These are phyloP conservation scores for Nemania serpens DNA, from an alignment of 2,329 filamentous ascomycete genomes.

Conservation along the genomic window DNA sequence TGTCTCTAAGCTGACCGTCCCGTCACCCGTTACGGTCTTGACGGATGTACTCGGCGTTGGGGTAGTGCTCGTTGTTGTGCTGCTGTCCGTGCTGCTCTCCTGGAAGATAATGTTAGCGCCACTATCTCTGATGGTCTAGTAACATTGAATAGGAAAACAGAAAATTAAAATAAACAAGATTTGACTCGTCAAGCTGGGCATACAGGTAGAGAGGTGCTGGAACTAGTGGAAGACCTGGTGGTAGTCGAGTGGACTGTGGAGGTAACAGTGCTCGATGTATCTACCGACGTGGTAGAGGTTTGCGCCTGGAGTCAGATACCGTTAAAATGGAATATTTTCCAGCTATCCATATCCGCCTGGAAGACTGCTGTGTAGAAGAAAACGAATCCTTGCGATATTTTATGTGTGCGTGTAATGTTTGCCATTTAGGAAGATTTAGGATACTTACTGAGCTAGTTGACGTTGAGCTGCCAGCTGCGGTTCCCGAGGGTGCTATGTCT, in stretches of 20 bases:
- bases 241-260: slow-evolving; percentile 29
- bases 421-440: slow-evolving; percentile 11
- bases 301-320: slow-evolving; percentile 37
- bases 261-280: slow-evolving; percentile 43
- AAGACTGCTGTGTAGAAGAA: slow-evolving; percentile 16
- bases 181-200: slow-evolving; percentile 32
- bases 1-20: slow-evolving; percentile 53
- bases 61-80: slow-evolving; percentile 28
- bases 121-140: not conserved
- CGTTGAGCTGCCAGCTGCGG: slow-evolving; percentile 45
- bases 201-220: slow-evolving; percentile 34
- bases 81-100: slow-evolving; percentile 7
- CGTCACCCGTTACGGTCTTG: slow-evolving; percentile 60
- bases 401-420: not conserved
- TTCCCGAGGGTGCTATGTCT: slow-evolving; percentile 60
- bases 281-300: slow-evolving; percentile 42
- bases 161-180: slow-evolving; percentile 14
- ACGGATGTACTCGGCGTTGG: slow-evolving; percentile 46
- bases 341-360: slow-evolving; percentile 2
- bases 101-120: slow-evolving; percentile 6
- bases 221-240: slow-evolving; percentile 17
- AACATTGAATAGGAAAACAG: not conserved
- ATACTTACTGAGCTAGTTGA: slow-evolving; percentile 39
- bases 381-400: slow-evolving; percentile 26
- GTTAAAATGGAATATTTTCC: slow-evolving; percentile 38